These are phyloP conservation scores for Fusarium nelsonii DNA, from an alignment of 2,329 filamentous ascomycete species.

Conservation along the genomic window DNA sequence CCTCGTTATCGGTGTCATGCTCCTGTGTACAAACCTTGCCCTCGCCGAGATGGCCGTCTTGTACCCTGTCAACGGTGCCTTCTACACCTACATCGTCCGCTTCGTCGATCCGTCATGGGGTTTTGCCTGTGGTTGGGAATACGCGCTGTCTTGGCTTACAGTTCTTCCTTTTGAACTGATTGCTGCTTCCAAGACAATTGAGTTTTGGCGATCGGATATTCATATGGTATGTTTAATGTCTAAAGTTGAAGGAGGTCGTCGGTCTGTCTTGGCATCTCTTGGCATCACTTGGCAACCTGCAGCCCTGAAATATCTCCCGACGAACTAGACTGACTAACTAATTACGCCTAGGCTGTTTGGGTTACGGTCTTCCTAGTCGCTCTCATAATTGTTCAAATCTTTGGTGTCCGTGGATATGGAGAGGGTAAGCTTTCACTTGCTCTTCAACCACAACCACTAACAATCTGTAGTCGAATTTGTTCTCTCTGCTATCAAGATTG, in stretches of 20 bases:
- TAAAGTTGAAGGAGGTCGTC: background rate
- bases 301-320: background rate
- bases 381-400: constrained; percentile 85
- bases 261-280: constrained; percentile 7
- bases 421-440: constrained; percentile 62
- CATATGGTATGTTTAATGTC: constrained; percentile 57
- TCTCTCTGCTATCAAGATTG: constrained; percentile 82
- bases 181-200: constrained; percentile 83
- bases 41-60: constrained; percentile 91
- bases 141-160: constrained; percentile 88
- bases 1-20: constrained; percentile 43
- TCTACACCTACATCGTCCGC: constrained; percentile 89
- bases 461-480: constrained; percentile 75
- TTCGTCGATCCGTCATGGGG: constrained; percentile 96
- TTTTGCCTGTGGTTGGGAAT: constrained; percentile 96
- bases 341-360: constrained; percentile 69
- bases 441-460: background rate
- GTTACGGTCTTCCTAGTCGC: constrained; percentile 83
- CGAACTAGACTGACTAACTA: constrained; percentile 17
- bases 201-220: constrained; percentile 78
- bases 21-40: constrained; percentile 78
- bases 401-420: constrained; percentile 88
- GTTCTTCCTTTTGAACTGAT: constrained; percentile 88
- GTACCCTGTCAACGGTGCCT: constrained; percentile 92
- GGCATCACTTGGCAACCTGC: constrained; percentile 10